Base-by-base conservation (phyloP, 805 yeast species). In the Ogataea pilisensis region DNA sequence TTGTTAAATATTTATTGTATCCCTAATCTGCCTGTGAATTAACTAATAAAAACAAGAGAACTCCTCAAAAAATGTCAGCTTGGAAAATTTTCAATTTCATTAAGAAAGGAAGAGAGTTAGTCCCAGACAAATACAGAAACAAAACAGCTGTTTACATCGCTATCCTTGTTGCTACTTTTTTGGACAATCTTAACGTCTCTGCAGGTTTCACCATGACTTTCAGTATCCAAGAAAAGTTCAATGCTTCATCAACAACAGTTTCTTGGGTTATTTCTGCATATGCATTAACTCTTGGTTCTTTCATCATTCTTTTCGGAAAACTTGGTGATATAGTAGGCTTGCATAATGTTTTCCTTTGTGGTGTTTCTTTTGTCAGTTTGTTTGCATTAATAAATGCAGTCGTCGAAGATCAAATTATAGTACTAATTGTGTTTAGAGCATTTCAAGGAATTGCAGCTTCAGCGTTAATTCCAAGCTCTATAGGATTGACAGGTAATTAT, bases 251-350 rank as follows among this genome's bases (percentile, higher is more conserved):
- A 55, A 43, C 39, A 63, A 75, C 39, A 61, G 54, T 53, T 2
- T 37, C 56, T 3, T 72, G 77, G 77, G 65, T 65, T 0, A 42
- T 72, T 5, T 63, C 75, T 2, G 66, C 69, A 0, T 72, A 71
- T 51, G 66, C 74, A 1, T 48, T 72, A 12, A 69, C 76, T 0
- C 49, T 71, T 20, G 73, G 73, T 8, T 58, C 73, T 1, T 70
- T 70, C 46, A 71, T 71, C 28, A 60, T 71, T 28, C 34, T 69
- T 3, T 56, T 64, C 36, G 76, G 77, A 17, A 66, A 69, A 39
- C 25, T 70, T 2, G 66, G 66, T 5, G 76, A 71, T 49, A 58
- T 69, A 8, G 24, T 69, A 2, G 76, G 76, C 11, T 64, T 66
- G 8, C 58, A 66, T 22, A 44, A 41, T 18, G 52, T 66, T 5